phyloP scores from a whole-genome alignment of 306 rosid genomes.

The Prunus mira region DNA sequence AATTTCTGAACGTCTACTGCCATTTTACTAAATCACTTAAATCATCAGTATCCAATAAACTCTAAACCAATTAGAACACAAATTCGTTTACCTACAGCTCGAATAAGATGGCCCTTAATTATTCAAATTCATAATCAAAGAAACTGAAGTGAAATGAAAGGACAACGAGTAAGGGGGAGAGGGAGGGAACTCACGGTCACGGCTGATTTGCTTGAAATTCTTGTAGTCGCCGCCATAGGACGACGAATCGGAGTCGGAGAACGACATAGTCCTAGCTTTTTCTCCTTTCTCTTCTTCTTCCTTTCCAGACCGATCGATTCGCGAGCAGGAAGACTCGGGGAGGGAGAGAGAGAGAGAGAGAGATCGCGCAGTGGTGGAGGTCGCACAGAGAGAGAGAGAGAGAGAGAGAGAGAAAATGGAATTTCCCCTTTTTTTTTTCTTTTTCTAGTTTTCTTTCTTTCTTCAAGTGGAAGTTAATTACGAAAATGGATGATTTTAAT shows the following conservation, averaged over 20 bases:
- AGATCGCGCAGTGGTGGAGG: neutral
- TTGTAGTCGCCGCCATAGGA: slow-evolving; percentile 50
- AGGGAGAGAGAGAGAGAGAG: slow-evolving; percentile 5
- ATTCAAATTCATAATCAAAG: neutral
- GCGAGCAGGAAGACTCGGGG: neutral
- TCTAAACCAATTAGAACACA: neutral
- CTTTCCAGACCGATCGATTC: slow-evolving; percentile 17
- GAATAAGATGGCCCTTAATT: neutral
- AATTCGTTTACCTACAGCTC: neutral
- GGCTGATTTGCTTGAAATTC: slow-evolving; percentile 57
- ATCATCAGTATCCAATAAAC: neutral
- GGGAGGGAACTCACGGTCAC: slow-evolving; percentile 41
- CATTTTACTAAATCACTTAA: neutral
- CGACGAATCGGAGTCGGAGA: slow-evolving; percentile 58
- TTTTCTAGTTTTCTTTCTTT: neutral
- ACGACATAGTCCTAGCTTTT: slow-evolving; percentile 35
- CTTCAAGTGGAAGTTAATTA: neutral
- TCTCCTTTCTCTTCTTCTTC: neutral
- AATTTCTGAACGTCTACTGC: neutral
- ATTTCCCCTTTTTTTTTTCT: neutral
- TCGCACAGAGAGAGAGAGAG: neutral
- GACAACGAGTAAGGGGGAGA: neutral
- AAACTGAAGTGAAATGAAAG: neutral
- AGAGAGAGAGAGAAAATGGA: slow-evolving; percentile 6
- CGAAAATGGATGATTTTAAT: neutral